Conservation (phyloP, 2,329 filamentous ascomycete species). For the Stachybotrys echinatus region DNA sequence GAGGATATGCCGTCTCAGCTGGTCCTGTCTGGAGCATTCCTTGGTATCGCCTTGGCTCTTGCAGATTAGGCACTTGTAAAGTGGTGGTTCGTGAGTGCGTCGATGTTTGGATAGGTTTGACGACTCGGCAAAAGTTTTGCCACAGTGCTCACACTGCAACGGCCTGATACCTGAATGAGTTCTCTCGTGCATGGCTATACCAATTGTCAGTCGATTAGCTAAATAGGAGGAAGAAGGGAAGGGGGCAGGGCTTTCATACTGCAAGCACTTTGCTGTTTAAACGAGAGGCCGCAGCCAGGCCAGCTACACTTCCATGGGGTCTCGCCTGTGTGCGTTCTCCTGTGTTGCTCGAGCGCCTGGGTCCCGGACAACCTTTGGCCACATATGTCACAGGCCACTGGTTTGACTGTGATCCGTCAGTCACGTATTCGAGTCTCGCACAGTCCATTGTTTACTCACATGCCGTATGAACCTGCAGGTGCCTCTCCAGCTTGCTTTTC, state of each 20-base stretch:
- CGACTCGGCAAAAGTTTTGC: constrained; percentile 57
- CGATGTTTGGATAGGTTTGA: constrained; percentile 63
- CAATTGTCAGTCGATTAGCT: constrained; percentile 11
- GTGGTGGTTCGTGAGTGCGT: not conserved
- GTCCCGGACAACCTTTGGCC: constrained; percentile 57
- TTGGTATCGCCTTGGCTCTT: constrained; percentile 39
- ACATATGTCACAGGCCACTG: constrained; percentile 52
- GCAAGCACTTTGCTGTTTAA: constrained; percentile 62
- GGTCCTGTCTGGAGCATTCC: not conserved
- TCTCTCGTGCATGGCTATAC: constrained; percentile 58
- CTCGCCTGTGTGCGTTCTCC: constrained; percentile 60
- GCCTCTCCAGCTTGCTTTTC: constrained; percentile 58
- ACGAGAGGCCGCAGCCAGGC: constrained; percentile 48
- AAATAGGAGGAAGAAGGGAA: not conserved
- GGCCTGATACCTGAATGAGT: constrained; percentile 63
- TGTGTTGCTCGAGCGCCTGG: constrained; percentile 63
- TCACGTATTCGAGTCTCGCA: constrained; percentile 1
- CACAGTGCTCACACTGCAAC: constrained; percentile 52
- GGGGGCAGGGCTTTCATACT: constrained; percentile 42
- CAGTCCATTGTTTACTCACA: constrained; percentile 37
- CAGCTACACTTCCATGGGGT: constrained; percentile 55
- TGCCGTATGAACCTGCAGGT: constrained; percentile 61
- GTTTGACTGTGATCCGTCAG: constrained; percentile 42
- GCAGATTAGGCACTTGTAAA: not conserved
- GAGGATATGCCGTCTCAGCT: not conserved